Conservation (phyloP, 202 grass and related monocot genomes). For the Panicum virgatum region DNA sequence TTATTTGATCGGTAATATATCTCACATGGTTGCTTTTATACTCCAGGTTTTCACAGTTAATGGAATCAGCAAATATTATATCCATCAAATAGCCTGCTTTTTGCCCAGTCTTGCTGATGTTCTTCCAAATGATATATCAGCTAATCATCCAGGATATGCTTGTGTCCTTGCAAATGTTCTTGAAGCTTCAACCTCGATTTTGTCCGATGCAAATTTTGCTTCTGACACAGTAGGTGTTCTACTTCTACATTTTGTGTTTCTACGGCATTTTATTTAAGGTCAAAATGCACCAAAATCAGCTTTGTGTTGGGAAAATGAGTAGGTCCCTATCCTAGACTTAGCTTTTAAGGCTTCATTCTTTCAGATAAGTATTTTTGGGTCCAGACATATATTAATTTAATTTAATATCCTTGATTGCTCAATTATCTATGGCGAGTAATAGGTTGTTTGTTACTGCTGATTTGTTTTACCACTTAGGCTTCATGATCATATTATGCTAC, state of each 20-base stretch:
- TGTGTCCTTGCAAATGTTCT: constrained; percentile 97
- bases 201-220: constrained; percentile 73
- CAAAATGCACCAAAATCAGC: neutral
- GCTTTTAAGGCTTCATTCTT: neutral
- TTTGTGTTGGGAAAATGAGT: neutral
- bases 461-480: neutral
- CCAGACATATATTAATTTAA: constrained; percentile 4
- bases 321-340: neutral
- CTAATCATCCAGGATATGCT: constrained; percentile 86
- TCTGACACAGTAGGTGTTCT: constrained; percentile 65
- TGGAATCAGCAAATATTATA: constrained; percentile 74
- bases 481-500: constrained; percentile 9
- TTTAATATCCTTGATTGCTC: constrained; percentile 4
- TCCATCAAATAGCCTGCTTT: constrained; percentile 69
- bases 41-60: constrained; percentile 80
- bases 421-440: neutral
- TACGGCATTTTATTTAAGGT: constrained; percentile 19
- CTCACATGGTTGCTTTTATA: constrained; percentile 33
- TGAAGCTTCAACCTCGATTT: constrained; percentile 85
- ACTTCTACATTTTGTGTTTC: constrained; percentile 32
- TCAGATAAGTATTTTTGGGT: neutral
- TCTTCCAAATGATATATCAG: constrained; percentile 60
- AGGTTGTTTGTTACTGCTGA: constrained; percentile 8
- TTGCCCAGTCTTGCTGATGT: constrained; percentile 57
- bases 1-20: constrained; percentile 26